A percentile compares a stretch with the other conserved stretches of the same genome.
These are phyloP conservation scores for Candida xyloterini DNA, from an alignment of 805 yeast species.

Conservation along the genomic window DNA sequence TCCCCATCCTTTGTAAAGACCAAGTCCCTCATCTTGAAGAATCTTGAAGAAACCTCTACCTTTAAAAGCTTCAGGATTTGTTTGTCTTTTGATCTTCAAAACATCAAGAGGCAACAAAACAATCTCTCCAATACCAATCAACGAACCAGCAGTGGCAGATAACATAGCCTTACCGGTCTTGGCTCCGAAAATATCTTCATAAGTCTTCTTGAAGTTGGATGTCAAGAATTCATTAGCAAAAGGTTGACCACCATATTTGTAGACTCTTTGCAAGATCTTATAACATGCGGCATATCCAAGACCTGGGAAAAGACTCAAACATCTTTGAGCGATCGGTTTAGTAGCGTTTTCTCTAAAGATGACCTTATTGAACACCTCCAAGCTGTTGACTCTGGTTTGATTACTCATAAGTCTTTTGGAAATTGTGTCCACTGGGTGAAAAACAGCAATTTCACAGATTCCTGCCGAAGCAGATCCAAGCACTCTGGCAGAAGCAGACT, in stretches of 20 bases:
- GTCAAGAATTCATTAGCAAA: slow-evolving; percentile 92
- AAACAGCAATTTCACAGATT: slow-evolving; percentile 90
- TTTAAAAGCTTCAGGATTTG: slow-evolving; percentile 98
- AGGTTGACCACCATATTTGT: slow-evolving; percentile 99
- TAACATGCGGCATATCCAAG: slow-evolving; percentile 97
- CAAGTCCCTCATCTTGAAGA: slow-evolving; percentile 85
- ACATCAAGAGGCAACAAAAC: slow-evolving; percentile 94
- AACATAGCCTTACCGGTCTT: slow-evolving; percentile 96
- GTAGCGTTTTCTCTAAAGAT: slow-evolving; percentile 80
- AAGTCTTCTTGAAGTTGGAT: slow-evolving; percentile 64
- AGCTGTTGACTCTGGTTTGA: slow-evolving; percentile 61
- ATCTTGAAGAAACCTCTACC: slow-evolving; percentile 95
- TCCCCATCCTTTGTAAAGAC: slow-evolving; percentile 97
- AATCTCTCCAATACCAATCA: slow-evolving; percentile 97
- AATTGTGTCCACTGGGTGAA: slow-evolving; percentile 98
- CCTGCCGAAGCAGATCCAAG: slow-evolving; percentile 99
- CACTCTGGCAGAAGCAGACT: slow-evolving; percentile 85
- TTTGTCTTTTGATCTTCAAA: slow-evolving; percentile 96
- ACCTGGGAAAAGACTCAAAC: slow-evolving; percentile 92
- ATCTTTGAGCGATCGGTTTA: slow-evolving; percentile 65
- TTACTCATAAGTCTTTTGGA: slow-evolving; percentile 93
- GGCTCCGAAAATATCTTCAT: slow-evolving; percentile 77
- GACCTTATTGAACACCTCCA: slow-evolving; percentile 73
- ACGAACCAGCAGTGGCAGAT: slow-evolving; percentile 96
- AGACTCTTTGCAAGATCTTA: slow-evolving; percentile 94